phyloP scores from a whole-genome alignment of 1,284 basidiomycete genomes.

The Sporisorium iseilematis-ciliati region DNA sequence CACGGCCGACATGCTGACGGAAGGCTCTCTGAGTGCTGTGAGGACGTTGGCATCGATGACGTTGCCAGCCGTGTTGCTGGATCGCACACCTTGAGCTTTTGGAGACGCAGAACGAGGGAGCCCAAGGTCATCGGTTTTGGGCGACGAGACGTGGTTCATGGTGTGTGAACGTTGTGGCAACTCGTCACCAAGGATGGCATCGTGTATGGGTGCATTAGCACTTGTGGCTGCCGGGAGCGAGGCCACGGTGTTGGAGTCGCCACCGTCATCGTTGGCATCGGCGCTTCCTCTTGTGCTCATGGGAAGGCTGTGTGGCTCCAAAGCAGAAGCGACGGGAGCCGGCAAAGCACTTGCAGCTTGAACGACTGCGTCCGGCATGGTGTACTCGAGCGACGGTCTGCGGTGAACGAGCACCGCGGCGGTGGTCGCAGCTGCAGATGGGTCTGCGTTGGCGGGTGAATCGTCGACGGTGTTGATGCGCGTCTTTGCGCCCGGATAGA shows the following conservation, averaged over 20 bases:
- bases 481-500: slow-evolving; percentile 32
- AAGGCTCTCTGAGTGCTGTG: slow-evolving; percentile 31
- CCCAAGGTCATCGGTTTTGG: background rate
- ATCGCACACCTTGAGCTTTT: background rate
- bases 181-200: slow-evolving; percentile 2
- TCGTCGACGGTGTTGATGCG: slow-evolving; percentile 21
- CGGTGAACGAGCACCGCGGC: slow-evolving; percentile 3
- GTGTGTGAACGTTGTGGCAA: slow-evolving; percentile 16
- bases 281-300: slow-evolving; percentile 25
- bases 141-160: slow-evolving; percentile 15
- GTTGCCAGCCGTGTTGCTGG: slow-evolving; percentile 5
- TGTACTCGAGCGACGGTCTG: slow-evolving; percentile 42
- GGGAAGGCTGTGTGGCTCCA: slow-evolving; percentile 38
- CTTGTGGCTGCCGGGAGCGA: slow-evolving; percentile 11
- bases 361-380: slow-evolving; percentile 11
- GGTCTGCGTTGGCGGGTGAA: background rate
- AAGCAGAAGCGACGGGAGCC: slow-evolving; percentile 6
- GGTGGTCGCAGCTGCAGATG: background rate
- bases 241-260: slow-evolving; percentile 17
- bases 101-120: background rate
- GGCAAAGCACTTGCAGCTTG: background rate
- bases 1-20: slow-evolving; percentile 45
- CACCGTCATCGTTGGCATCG: slow-evolving; percentile 19
- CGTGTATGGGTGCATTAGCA: slow-evolving; percentile 1
- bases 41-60: slow-evolving; percentile 31